Evolutionary conservation across 495 filamentous ascomycete species (phyloP), one percentile per base, ranked within the genome.

Genomic region (Trypethelium eluteriae): DNA sequence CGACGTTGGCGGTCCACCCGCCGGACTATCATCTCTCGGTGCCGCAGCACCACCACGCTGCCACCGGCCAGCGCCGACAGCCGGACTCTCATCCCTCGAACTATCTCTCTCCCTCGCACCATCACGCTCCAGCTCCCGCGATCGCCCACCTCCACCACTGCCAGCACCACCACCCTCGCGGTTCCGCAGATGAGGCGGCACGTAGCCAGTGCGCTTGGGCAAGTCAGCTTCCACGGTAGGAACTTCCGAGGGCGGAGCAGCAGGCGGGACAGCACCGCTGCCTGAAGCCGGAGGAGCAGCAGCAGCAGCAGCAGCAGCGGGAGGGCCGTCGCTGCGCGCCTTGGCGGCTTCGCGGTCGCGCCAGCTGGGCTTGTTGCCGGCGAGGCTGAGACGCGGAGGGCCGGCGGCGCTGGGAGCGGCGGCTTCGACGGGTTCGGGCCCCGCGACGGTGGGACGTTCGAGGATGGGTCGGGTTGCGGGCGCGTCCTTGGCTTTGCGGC

Each of bases 301-400:
- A 10, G 39, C 64, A 41, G 72, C 73, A 50, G 74, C 79, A 39
- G 74, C 73, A 56, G 80, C 75, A 32, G 69, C 70, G 25, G 64
- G 61, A 46, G 68, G 61, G 9, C 41, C 66, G 50, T 74, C 79
- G 39, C 74, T 72, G 57, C 80, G 75, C 64, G 77, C 76, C 76
- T 84, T 91, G 69, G 85, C 85, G 57, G 88, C 89, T 76, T 90
- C 80, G 56, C 90, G 84, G n/a, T 96, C 92, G 77, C 92, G 88
- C 92, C 92, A 96, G 72, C 81, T 85, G 41, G 85, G 78, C 76
- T 86, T 86, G 18, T 75, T 79, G 66, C 86, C 86, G 63, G 83
- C 80, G 65, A 96, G 81, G 66, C 81, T 80, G 74, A 95, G 82
- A 68, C 85, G 86, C 32, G 91, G 90, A 62, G 88, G 85, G 32